Conservation (phyloP, 768 basidiomycete species). For the Asterophora lycoperdoides region DNA sequence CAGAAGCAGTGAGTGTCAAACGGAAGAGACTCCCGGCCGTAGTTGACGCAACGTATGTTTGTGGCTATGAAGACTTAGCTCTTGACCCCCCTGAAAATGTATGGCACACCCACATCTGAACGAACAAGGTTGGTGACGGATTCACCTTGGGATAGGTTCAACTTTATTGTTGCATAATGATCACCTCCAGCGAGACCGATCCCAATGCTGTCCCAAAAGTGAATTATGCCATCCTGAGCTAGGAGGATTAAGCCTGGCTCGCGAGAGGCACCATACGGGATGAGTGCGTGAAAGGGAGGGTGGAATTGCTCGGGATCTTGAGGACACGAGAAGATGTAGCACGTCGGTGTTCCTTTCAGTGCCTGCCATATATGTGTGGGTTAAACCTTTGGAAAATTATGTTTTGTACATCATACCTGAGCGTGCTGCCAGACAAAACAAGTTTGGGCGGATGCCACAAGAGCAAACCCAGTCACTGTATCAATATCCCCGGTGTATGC, state of each 20-base stretch:
- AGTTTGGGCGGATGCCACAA: conserved; percentile 65
- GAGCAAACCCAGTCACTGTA: conserved; percentile 65
- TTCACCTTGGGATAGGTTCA: conserved; percentile 53
- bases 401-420: conserved; percentile 39
- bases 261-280: conserved; percentile 60
- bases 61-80: conserved; percentile 36
- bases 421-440: conserved; percentile 86
- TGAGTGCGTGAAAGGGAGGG: conserved; percentile 57
- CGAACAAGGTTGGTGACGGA: conserved; percentile 63
- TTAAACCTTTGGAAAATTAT: conserved; percentile 2
- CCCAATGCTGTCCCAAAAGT: conserved; percentile 87
- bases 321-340: conserved; percentile 80
- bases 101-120: conserved; percentile 46
- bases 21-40: conserved; percentile 64
- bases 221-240: conserved; percentile 63
- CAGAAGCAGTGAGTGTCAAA: conserved; percentile 58
- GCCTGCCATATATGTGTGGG: conserved; percentile 30
- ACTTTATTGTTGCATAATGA: conserved; percentile 47
- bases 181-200: conserved; percentile 81
- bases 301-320: conserved; percentile 33
- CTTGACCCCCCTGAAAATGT: conserved; percentile 5
- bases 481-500: conserved; percentile 71
- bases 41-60: conserved; percentile 67
- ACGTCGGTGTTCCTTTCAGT: conserved; percentile 69
- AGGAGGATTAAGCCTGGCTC: conserved; percentile 88